Evolutionary conservation across 768 basidiomycete species (phyloP).

Genomic region (Termitomyces sp.): DNA sequence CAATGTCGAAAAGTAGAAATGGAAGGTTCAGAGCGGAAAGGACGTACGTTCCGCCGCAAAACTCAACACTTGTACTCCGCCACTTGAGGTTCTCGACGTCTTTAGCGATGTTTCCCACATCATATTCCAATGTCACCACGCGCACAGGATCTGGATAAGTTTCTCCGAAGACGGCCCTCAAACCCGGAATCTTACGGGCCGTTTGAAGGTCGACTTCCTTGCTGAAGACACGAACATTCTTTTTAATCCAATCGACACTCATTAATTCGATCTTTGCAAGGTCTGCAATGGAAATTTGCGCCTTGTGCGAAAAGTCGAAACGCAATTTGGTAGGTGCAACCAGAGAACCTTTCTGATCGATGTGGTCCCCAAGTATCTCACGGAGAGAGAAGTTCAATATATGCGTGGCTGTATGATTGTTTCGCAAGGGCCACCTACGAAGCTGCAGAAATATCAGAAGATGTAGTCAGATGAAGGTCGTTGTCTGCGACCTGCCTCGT

Average conservation of each 20-base stretch:
- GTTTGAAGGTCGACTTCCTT: slow-evolving; percentile 76
- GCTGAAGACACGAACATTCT: slow-evolving; percentile 85
- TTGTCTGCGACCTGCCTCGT: slow-evolving; percentile 57
- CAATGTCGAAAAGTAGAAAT: neutral
- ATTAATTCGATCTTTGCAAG: slow-evolving; percentile 79
- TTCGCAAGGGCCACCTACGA: slow-evolving; percentile 92
- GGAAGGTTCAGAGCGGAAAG: neutral
- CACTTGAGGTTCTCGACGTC: slow-evolving; percentile 91
- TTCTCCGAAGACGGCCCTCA: slow-evolving; percentile 97
- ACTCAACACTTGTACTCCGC: slow-evolving; percentile 89
- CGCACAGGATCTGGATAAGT: slow-evolving; percentile 97
- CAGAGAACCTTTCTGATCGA: slow-evolving; percentile 97
- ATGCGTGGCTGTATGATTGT: slow-evolving; percentile 98
- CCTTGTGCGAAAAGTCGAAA: slow-evolving; percentile 98
- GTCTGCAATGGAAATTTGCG: slow-evolving; percentile 73
- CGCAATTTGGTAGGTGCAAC: slow-evolving; percentile 95
- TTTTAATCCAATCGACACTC: slow-evolving; percentile 86
- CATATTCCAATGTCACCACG: slow-evolving; percentile 87
- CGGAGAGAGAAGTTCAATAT: slow-evolving; percentile 94
- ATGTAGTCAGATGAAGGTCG: neutral
- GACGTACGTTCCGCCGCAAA: slow-evolving; percentile 96
- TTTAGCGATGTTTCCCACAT: slow-evolving; percentile 79
- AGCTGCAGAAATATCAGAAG: slow-evolving; percentile 41
- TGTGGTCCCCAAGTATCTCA: slow-evolving; percentile 93
- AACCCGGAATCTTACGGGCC: slow-evolving; percentile 86